Evolutionary conservation across 1,139 yeast species (phyloP), one percentile per base, ranked within the genome.

Genomic region (Arxiozyma slooffiae): DNA sequence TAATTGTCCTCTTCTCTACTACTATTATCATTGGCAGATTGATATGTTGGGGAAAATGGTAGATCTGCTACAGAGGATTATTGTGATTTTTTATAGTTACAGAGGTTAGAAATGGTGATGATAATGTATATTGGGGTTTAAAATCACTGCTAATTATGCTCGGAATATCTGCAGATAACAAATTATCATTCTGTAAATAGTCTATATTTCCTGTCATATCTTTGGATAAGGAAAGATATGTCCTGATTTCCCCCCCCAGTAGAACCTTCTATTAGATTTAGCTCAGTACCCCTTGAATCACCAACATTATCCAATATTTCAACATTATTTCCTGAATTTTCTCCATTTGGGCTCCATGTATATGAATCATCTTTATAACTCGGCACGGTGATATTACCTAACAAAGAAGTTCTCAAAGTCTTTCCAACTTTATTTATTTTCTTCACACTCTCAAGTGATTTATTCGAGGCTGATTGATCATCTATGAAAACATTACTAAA

Each of bases 1-100:
- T 30, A 30, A 41, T 46, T 44, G 50, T 57, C 38, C 46, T 43
- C 21, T 48, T 48, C 22, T n/a, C 17, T n/a, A 48, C 40, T 16
- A 8, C 20, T 24, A 42, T 48, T 7, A 24, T 30, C 22, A 21
- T 16, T 7, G 4, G 21, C 18, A 21, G 45, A 42, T 20, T 48
- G 38, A n/a, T 21, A 36, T 24, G 50, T 37, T 17, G 50, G 30
- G 40, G 51, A 20, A 24, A 47, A 43, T 22, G 46, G 41, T 36
- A 38, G 24, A 7, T 44, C 50, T 22, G 17, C 37, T 20, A 41
- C 46, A 3, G 48, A 34, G 7, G 42, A 16, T 14, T 16, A 16
- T n/a, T 36, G 44, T 23, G 47, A n/a, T n/a, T 18, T 11, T 44
- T 41, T 18, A 26, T 11, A 6, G 38, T 30, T 5, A 24, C 21